Evolutionary conservation across 306 rosid genomes (phyloP), one percentile per base, ranked within the genome.

Genomic region (Luffa acutangula): DNA sequence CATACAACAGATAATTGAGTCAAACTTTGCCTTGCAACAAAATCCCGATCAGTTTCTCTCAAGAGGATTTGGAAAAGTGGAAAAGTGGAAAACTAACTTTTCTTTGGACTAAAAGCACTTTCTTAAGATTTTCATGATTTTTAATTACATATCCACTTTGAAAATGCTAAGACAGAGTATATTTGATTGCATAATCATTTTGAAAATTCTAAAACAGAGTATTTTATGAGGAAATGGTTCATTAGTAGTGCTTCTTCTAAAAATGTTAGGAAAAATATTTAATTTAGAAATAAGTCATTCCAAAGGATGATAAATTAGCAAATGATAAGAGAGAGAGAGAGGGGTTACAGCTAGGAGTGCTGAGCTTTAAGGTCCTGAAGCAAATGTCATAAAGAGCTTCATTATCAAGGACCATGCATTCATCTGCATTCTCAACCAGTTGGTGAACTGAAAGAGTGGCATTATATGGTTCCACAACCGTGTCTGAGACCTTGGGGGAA

Each of bases 401-500:
- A 37, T 93, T 93, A 77, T 93, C 98, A 85, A 93, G 98, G 81
- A 93, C 98, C 98, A 93, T 93, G 84, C 98, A 93, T 69, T 93
- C 97, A 86, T 93, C 98, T 2, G 98, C 98, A 63, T 93, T 93
- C 88, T 93, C 98, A 33, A 93, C 98, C 88, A 93, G 80, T 78
- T 91, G 98, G 80, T 93, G 98, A 76, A 93, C 97, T 18, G 97
- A 93, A 75, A 91, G 85, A 58, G 98, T 93, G 83, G 98, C 98
- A 88, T 91, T 93, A 82, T 93, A 93, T 53, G 98, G 98, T 84
- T 93, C 98, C 84, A 93, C 98, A 79, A 93, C 98, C 5, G 98
- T 93, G 88, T 93, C 98, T n/a, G 98, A 93, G 60, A 93, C 98
- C 94, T 93, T 93, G 5, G 98, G 98, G 66, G 98, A 93, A 60